Base-by-base conservation (phyloP, 148 eudicot genomes). In the Linanthus parryae region DNA sequence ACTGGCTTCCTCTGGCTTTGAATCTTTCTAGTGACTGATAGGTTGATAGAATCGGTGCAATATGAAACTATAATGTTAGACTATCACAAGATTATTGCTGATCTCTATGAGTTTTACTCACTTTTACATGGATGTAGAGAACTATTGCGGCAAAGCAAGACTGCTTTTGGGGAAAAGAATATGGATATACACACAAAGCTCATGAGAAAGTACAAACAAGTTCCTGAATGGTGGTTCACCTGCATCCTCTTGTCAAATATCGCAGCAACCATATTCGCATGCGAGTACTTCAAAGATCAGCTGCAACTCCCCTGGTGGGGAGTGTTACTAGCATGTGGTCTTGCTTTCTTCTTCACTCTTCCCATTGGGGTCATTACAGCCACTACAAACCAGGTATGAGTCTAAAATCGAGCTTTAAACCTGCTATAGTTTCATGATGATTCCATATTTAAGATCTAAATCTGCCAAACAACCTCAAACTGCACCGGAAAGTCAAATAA, bases 231-330 rank as follows among this genome's bases (percentile, higher is more conserved):
- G 78, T 79, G 84, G 84, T 79, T 79, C 56, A 34, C 39, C 6
- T 52, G 68, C 58, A 65, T 79, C 59, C 73, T 75, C 21, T 5
- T 72, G 27, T 7, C 63, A 16, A 68, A 66, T 51, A 59, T 69
- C 30, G 58, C 45, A 8, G 56, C 57, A 16, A 51, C 73, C 11
- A 13, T 79, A 19, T 41, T 62, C 22, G 35, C 57, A 14, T 64
- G 74, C 18, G 62, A 71, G 40, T 55, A 49, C 44, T 58, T 42
- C 66, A 66, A 62, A 18, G 67, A 63, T 39, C 77, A 75, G 40
- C 70, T 79, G n/a, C 84, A 79, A 58, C 58, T 79, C 16, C 81
- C 81, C 2, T 79, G 81, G 81, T 79, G 84, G 84, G 81, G 72
- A 7, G 69, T 75, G 45, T 48, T 79, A 55, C 56, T 79, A 22